Conservation (phyloP, 768 basidiomycete species). For the Hydnum rufescens region DNA sequence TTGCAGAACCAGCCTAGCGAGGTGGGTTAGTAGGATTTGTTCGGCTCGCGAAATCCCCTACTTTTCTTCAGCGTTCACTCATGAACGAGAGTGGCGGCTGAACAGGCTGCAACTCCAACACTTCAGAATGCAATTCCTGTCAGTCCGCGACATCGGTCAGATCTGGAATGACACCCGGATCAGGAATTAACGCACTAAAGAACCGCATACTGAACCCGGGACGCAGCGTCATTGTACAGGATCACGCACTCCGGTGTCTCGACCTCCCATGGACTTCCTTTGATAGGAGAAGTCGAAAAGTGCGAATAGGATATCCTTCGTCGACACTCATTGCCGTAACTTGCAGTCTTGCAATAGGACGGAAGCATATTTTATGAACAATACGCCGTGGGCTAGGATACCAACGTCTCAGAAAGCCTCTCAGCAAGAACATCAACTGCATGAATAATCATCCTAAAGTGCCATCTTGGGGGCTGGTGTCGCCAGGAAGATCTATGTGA, state of each 20-base stretch:
- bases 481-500: slow-evolving; percentile 58
- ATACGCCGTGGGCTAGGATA: too few relatives aligned
- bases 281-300: slow-evolving; percentile 83
- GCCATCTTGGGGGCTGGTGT: slow-evolving; percentile 70
- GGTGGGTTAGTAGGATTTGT: not conserved
- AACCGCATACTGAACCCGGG: too few relatives aligned
- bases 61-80: slow-evolving; percentile 87
- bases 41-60: slow-evolving; percentile 25
- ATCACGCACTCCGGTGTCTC: slow-evolving; percentile 38
- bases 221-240: not conserved
- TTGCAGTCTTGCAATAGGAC: slow-evolving; percentile 85
- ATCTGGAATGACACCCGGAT: too few relatives aligned
- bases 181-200: slow-evolving; percentile 55
- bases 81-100: slow-evolving; percentile 85
- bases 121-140: too few relatives aligned
- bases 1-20: slow-evolving; percentile 28
- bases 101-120: slow-evolving; percentile 84
- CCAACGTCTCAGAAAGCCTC: slow-evolving; percentile 4
- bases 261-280: slow-evolving; percentile 79
- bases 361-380: too few relatives aligned
- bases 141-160: too few relatives aligned
- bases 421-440: not conserved
- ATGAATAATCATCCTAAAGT: too few relatives aligned
- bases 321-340: too few relatives aligned
- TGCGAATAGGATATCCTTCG: slow-evolving; percentile 84